Conservation (phyloP, 1,284 basidiomycete genomes). For the Apiotrichum gracile region DNA sequence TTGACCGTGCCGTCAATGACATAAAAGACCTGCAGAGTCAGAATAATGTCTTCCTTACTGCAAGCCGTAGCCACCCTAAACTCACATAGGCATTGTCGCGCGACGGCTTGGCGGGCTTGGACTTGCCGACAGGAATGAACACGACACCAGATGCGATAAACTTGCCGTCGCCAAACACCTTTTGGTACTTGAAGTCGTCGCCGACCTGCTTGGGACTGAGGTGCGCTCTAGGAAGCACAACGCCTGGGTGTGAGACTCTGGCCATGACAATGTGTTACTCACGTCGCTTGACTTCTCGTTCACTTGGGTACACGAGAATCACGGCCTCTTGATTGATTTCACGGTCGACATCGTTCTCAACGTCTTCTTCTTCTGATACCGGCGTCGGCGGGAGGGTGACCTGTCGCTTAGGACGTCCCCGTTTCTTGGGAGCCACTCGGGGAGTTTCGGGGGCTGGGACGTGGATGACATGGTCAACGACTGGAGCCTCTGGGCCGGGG, state of each 20-base stretch:
- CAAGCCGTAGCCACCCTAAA: no score
- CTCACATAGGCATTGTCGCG: constrained; percentile 94
- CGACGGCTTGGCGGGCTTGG: constrained; percentile 80
- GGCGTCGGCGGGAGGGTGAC: constrained; percentile 36
- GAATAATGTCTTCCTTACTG: no score
- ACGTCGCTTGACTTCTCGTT: constrained; percentile 64
- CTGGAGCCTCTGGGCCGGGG: constrained; percentile 57
- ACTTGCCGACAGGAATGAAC: constrained; percentile 65
- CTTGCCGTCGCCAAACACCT: constrained; percentile 87
- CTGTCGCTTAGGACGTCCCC: not conserved
- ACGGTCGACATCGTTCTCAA: constrained; percentile 69
- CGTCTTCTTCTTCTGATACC: constrained; percentile 45
- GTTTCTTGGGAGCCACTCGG: not conserved
- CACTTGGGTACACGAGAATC: constrained; percentile 63
- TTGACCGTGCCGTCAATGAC: constrained; percentile 81
- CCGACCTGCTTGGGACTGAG: constrained; percentile 56
- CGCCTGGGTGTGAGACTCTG: constrained; percentile 6
- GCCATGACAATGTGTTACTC: constrained; percentile 42
- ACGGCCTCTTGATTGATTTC: constrained; percentile 63
- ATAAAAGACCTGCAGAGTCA: constrained; percentile 65
- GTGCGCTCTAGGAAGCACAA: constrained; percentile 50
- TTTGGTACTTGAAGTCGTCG: constrained; percentile 76
- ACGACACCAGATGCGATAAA: constrained; percentile 88
- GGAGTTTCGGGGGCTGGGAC: not conserved
- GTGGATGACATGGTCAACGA: constrained; percentile 68